Conservation (phyloP, 176 grass and related monocot genomes). For the Pontederia crassipes region DNA sequence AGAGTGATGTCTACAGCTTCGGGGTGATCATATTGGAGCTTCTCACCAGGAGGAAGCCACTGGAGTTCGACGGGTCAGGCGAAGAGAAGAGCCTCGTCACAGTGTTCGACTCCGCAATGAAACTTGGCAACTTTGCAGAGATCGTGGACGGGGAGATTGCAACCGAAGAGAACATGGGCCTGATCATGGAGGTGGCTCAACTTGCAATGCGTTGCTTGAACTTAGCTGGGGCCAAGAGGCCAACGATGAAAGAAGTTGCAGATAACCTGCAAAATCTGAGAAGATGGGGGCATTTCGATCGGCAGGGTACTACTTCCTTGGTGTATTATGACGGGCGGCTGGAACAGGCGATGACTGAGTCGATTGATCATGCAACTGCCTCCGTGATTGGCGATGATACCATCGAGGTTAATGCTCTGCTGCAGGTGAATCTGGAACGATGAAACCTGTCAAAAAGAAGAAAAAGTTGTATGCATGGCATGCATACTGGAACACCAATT, state of each 20-base stretch:
- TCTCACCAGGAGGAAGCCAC: conserved; percentile 30
- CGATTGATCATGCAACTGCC: too few relatives aligned
- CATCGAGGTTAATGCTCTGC: too few relatives aligned
- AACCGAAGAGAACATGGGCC: conserved; percentile 3
- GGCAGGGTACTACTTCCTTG: too few relatives aligned
- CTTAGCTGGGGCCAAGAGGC: conserved; percentile 8
- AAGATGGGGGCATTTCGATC: too few relatives aligned
- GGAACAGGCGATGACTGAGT: too few relatives aligned
- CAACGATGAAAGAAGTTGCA: conserved; percentile 18
- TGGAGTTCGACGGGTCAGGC: conserved; percentile 12
- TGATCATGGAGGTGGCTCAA: conserved; percentile 10
- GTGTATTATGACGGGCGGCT: too few relatives aligned
- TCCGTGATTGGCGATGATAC: too few relatives aligned
- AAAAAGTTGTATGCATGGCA: too few relatives aligned
- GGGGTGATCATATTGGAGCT: conserved; percentile 43
- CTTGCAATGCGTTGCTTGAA: conserved; percentile 8
- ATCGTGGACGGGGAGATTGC: not conserved
- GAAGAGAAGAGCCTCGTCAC: conserved; percentile 15
- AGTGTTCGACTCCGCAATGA: not conserved
- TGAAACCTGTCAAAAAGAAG: too few relatives aligned
- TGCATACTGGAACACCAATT: too few relatives aligned
- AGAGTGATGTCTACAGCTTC: conserved; percentile 52
- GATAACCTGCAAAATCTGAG: too few relatives aligned
- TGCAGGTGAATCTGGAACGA: too few relatives aligned
- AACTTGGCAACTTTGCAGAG: not conserved